A percentile compares a stretch with the other conserved stretches of the same genome.
Evolutionary conservation across 257 asterid genomes (phyloP).

Genomic region (Lycium barbarum): DNA sequence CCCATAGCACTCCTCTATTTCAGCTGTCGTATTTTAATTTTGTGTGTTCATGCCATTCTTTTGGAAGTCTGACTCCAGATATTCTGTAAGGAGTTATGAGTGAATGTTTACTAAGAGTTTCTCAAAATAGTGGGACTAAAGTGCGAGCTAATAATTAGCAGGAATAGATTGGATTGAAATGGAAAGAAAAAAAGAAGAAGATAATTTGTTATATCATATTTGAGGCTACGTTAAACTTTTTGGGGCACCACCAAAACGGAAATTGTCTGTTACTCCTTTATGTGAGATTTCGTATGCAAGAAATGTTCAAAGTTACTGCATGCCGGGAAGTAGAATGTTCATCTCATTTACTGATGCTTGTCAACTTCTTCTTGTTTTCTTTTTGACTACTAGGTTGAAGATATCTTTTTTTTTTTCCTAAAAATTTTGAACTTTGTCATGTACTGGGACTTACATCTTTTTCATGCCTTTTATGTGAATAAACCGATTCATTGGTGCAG

Average conservation of each 20-base stretch:
- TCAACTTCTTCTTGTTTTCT: slow-evolving; percentile 2
- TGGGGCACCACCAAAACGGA: not conserved
- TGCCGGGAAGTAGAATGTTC: not conserved
- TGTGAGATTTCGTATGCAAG: not conserved
- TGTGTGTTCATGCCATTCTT: not conserved
- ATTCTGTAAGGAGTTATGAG: not conserved
- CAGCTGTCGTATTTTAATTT: not conserved
- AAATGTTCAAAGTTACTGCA: not conserved
- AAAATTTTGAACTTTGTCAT: not conserved
- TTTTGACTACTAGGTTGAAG: not conserved
- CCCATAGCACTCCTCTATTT: not conserved
- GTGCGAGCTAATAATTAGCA: not conserved
- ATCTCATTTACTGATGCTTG: not conserved
- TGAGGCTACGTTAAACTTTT: slow-evolving; percentile 2
- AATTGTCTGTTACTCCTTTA: not conserved
- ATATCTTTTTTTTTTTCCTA: not conserved
- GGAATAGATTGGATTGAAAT: slow-evolving; percentile 3
- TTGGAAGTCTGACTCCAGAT: not conserved
- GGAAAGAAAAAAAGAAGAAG: not conserved
- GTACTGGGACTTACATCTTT: not conserved
- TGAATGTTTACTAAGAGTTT: not conserved
- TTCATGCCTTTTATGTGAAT: not conserved
- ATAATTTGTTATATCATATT: not conserved
- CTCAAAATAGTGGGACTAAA: not conserved
- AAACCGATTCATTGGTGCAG: slow-evolving; percentile 42